Evolutionary conservation across 345 rosid species (phyloP).

Genomic region (Populus tremula): DNA sequence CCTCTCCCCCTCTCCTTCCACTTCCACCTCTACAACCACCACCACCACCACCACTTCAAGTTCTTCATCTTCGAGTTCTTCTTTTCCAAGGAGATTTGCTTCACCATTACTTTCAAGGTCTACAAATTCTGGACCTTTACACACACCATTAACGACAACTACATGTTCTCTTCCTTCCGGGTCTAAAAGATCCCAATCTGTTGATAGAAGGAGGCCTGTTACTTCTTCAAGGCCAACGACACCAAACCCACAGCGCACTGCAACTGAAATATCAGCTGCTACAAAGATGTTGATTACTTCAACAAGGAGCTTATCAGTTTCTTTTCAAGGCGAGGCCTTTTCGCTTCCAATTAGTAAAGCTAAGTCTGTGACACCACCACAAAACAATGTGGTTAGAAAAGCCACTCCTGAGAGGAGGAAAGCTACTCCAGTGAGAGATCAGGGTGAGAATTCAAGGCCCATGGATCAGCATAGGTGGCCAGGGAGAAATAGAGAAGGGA

Average conservation of each 20-base stretch:
- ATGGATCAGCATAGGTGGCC: conserved; percentile 77
- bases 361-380: conserved; percentile 43
- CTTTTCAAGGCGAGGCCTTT: conserved; percentile 88
- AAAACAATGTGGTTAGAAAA: conserved; percentile 45
- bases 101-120: conserved; percentile 65
- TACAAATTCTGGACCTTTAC: conserved; percentile 23
- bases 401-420: conserved; percentile 51
- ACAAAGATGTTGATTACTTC: conserved; percentile 81
- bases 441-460: conserved; percentile 51
- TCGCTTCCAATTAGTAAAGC: conserved; percentile 84
- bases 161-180: conserved; percentile 18
- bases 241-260: conserved; percentile 39
- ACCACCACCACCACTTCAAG: conserved; percentile 25
- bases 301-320: conserved; percentile 79
- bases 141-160: background rate
- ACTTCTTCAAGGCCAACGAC: conserved; percentile 25
- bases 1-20: conserved; percentile 80
- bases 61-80: conserved; percentile 43
- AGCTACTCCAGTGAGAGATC: conserved; percentile 44
- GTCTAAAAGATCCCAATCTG: conserved; percentile 79
- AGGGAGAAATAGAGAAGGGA: conserved; percentile 55
- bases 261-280: conserved; percentile 52
- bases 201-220: conserved; percentile 58
- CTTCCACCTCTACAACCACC: conserved; percentile 51
- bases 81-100: conserved; percentile 46